Evolutionary conservation across 2,329 filamentous ascomycete species (phyloP).

Genomic region (Colletotrichum nymphaeae): DNA sequence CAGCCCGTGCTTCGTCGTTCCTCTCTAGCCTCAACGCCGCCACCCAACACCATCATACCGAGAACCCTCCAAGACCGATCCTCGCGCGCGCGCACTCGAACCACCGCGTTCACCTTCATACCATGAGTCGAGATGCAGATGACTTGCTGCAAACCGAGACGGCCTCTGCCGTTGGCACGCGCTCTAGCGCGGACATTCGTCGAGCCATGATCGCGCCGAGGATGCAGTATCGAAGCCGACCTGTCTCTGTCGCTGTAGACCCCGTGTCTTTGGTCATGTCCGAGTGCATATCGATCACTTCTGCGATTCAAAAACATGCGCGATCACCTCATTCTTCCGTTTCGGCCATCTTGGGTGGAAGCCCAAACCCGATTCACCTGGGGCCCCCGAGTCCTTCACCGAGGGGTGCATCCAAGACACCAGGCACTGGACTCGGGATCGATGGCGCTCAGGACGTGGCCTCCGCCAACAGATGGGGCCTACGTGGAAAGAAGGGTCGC

Average conservation of each 20-base stretch:
- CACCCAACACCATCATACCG: neutral
- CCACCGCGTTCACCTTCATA: conserved; percentile 3
- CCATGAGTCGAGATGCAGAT: conserved; percentile 33
- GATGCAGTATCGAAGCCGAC: conserved; percentile 70
- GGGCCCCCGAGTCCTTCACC: conserved; percentile 58
- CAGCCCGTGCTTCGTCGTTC: neutral
- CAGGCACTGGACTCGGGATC: conserved; percentile 46
- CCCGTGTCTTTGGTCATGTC: conserved; percentile 94
- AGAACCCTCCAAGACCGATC: neutral
- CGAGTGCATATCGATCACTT: conserved; percentile 98
- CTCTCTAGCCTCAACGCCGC: neutral
- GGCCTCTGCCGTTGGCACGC: conserved; percentile 9
- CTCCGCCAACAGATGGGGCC: conserved; percentile 87
- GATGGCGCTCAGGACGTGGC: conserved; percentile 64
- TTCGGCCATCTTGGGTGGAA: conserved; percentile 90
- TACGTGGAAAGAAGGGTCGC: conserved; percentile 94
- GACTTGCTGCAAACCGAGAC: conserved; percentile 18
- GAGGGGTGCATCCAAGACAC: conserved; percentile 55
- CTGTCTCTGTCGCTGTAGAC: conserved; percentile 85
- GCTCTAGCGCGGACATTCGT: conserved; percentile 35
- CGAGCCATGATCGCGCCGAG: conserved; percentile 47
- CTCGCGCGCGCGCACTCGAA: neutral
- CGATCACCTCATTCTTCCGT: conserved; percentile 97
- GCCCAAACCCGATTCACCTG: conserved; percentile 67
- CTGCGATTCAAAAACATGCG: conserved; percentile 96